These are phyloP conservation scores for Backusella liffmaniae DNA, from an alignment of 192 early-diverging fungal species.

Conservation along the genomic window DNA sequence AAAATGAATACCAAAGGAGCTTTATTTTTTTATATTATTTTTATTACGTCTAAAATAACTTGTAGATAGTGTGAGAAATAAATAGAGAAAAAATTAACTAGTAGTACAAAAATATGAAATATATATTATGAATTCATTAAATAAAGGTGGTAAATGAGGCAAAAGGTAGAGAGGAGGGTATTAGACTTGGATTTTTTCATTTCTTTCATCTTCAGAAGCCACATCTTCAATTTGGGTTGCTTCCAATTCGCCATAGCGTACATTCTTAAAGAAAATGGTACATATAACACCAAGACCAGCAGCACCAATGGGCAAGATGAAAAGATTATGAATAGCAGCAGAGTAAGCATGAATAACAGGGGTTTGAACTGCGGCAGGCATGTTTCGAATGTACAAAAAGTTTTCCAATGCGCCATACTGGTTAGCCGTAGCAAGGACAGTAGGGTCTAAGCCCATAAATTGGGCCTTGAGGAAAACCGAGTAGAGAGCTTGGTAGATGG, in stretches of 20 bases:
- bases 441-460: not conserved
- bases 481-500: conserved; percentile 24
- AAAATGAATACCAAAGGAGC: no score
- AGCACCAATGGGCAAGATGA: conserved; percentile 22
- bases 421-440: conserved; percentile 8
- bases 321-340: conserved; percentile 18
- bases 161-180: not conserved
- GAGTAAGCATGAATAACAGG: conserved; percentile 21
- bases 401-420: conserved; percentile 3
- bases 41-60: not conserved
- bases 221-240: not conserved
- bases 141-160: not conserved
- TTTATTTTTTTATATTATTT: no score
- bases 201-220: not conserved
- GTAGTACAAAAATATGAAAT: not conserved
- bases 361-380: conserved; percentile 11
- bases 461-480: not conserved
- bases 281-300: conserved; percentile 19
- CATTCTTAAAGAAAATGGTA: conserved; percentile 26
- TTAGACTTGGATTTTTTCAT: not conserved
- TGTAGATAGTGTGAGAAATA: not conserved
- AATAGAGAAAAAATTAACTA: not conserved
- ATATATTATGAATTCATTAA: conserved; percentile 1
- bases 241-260: conserved; percentile 11
- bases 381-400: conserved; percentile 7